A percentile compares a stretch with the other conserved stretches of the same genome.
phyloP scores from a whole-genome alignment of 2,329 filamentous ascomycete species.

The Fusarium sambucinum region DNA sequence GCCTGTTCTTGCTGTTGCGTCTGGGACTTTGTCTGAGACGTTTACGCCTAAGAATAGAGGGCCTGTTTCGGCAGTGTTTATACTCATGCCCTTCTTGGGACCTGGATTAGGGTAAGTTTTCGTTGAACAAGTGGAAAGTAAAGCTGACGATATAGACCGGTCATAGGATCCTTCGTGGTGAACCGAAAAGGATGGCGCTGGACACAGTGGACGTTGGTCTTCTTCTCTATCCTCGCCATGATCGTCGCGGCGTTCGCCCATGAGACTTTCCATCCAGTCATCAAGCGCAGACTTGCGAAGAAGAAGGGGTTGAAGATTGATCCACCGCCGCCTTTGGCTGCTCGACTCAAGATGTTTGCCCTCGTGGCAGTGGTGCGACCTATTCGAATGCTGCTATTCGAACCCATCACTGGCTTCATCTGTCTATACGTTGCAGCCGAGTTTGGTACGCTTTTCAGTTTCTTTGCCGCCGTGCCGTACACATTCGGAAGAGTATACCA shows the following conservation, averaged over 20 bases:
- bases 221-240: conserved; percentile 57
- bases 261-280: conserved; percentile 69
- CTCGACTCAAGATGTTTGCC: conserved; percentile 53
- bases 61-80: conserved; percentile 58
- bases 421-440: conserved; percentile 64
- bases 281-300: conserved; percentile 56
- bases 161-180: conserved; percentile 63
- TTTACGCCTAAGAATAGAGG: conserved; percentile 59
- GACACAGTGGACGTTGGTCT: conserved; percentile 65
- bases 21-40: conserved; percentile 64
- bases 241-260: conserved; percentile 56
- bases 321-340: conserved; percentile 38
- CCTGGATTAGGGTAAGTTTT: conserved; percentile 62
- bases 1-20: conserved; percentile 62
- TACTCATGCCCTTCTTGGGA: conserved; percentile 66
- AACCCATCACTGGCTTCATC: conserved; percentile 71
- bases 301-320: conserved; percentile 51
- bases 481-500: conserved; percentile 60
- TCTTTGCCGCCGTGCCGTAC: conserved; percentile 65
- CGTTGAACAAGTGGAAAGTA: fast-evolving
- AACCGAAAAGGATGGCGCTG: conserved; percentile 63
- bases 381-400: conserved; percentile 69
- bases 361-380: conserved; percentile 62
- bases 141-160: conserved; percentile 52
- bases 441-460: conserved; percentile 65